Conservation (phyloP, 495 filamentous ascomycete genomes). For the Aspergillus homomorphus region DNA sequence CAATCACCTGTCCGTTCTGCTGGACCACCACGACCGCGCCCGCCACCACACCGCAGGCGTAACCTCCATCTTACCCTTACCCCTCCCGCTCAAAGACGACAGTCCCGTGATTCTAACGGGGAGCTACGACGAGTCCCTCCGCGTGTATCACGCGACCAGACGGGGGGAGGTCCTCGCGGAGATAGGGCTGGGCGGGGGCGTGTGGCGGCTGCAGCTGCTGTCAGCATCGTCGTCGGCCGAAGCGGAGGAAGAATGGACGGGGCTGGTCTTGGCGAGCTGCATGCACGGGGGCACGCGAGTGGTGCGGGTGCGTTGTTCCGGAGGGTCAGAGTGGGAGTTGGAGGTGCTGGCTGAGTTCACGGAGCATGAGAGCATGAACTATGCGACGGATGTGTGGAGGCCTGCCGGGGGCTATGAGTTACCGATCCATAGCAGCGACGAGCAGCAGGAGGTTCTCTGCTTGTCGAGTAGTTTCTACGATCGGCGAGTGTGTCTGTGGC, state of each 20-base stretch:
- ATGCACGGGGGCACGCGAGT: conserved; percentile 86
- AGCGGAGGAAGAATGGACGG: conserved; percentile 27
- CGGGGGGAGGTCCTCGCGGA: conserved; percentile 54
- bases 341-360: conserved; percentile 70
- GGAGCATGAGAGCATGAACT: conserved; percentile 94
- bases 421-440: conserved; percentile 13
- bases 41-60: conserved; percentile 75
- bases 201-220: conserved; percentile 79
- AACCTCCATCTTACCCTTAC: conserved; percentile 75
- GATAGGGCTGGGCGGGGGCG: conserved; percentile 72
- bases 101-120: conserved; percentile 70
- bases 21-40: conserved; percentile 36
- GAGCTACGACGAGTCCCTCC: conserved; percentile 84
- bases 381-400: conserved; percentile 74
- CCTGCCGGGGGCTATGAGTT: conserved; percentile 13
- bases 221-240: conserved; percentile 14
- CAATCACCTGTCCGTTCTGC: conserved; percentile 18
- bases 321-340: conserved; percentile 51
- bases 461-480: conserved; percentile 93
- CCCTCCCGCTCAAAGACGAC: conserved; percentile 31
- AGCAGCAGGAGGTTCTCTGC: conserved; percentile 37
- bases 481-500: conserved; percentile 76
- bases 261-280: conserved; percentile 75
- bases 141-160: conserved; percentile 54
- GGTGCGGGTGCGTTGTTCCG: conserved; percentile 48